These are phyloP conservation scores for Metschnikowia kofuensis DNA, from an alignment of 805 yeast species.

Conservation along the genomic window DNA sequence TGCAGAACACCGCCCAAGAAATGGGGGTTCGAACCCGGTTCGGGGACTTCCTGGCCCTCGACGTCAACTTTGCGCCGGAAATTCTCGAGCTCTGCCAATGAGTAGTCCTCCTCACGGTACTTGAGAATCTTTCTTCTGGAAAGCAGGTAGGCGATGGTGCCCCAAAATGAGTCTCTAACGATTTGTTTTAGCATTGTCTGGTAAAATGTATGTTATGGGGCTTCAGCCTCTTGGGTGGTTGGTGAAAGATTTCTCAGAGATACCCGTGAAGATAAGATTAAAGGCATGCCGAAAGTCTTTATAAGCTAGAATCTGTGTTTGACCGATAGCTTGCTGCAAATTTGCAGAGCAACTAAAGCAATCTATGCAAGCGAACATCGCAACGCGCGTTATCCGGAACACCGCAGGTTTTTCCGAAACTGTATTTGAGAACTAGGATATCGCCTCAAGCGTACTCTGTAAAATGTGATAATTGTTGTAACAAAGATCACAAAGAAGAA, in stretches of 20 bases:
- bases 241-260: not conserved
- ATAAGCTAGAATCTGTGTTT: not conserved
- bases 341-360: conserved; percentile 1
- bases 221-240: not conserved
- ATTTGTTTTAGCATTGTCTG: conserved; percentile 16
- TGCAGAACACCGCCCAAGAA: conserved; percentile 6
- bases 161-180: conserved; percentile 32
- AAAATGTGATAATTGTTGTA: no score
- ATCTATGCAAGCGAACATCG: conserved; percentile 2
- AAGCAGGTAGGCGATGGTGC: conserved; percentile 23
- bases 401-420: not conserved
- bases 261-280: no score
- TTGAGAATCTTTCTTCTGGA: conserved; percentile 22
- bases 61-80: conserved; percentile 10
- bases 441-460: no score
- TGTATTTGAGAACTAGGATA: not conserved
- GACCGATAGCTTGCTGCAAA: not conserved
- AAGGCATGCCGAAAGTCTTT: no score
- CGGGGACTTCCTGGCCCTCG: conserved; percentile 11
- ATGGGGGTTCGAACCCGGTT: not conserved
- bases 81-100: conserved; percentile 30
- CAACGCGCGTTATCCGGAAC: not conserved
- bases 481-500: no score
- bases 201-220: not conserved
- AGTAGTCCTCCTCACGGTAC: conserved; percentile 28